These are phyloP conservation scores for Hymenotorrendiella dingleyae DNA, from an alignment of 2,329 filamentous ascomycete species.

Conservation along the genomic window DNA sequence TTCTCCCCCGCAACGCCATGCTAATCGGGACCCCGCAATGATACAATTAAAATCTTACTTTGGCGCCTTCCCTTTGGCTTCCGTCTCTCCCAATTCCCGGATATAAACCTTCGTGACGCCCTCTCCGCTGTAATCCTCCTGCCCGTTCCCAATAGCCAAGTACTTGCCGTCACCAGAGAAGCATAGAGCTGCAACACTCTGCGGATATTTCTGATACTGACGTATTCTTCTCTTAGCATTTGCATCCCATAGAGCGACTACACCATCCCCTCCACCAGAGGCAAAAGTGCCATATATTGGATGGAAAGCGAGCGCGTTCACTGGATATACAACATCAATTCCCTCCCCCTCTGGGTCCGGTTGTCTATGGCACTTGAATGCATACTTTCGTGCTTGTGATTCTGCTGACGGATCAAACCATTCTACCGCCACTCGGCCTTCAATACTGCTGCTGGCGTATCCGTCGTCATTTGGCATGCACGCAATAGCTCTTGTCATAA, in stretches of 20 bases:
- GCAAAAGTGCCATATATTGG: constrained; percentile 61
- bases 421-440: constrained; percentile 92
- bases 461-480: constrained; percentile 97
- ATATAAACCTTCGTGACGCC: constrained; percentile 74
- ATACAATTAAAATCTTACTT: constrained; percentile 17
- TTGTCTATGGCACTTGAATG: constrained; percentile 96
- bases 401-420: constrained; percentile 91
- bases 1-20: constrained; percentile 5
- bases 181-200: constrained; percentile 55
- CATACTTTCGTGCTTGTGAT: constrained; percentile 89
- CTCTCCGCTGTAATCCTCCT: constrained; percentile 68
- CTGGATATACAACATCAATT: constrained; percentile 65
- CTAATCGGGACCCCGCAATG: not conserved
- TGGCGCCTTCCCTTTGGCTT: constrained; percentile 48
- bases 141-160: constrained; percentile 58
- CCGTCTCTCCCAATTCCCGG: constrained; percentile 76
- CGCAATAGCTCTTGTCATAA: constrained; percentile 86
- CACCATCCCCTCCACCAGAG: constrained; percentile 65
- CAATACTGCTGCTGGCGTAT: constrained; percentile 88
- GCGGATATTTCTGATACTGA: constrained; percentile 61
- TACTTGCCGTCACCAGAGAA: constrained; percentile 61
- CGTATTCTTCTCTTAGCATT: constrained; percentile 63
- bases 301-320: constrained; percentile 66
- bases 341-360: constrained; percentile 51
- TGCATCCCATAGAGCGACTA: constrained; percentile 68